Conservation (phyloP, 1,284 basidiomycete species). For the Cutaneotrichosporon dermatis region DNA sequence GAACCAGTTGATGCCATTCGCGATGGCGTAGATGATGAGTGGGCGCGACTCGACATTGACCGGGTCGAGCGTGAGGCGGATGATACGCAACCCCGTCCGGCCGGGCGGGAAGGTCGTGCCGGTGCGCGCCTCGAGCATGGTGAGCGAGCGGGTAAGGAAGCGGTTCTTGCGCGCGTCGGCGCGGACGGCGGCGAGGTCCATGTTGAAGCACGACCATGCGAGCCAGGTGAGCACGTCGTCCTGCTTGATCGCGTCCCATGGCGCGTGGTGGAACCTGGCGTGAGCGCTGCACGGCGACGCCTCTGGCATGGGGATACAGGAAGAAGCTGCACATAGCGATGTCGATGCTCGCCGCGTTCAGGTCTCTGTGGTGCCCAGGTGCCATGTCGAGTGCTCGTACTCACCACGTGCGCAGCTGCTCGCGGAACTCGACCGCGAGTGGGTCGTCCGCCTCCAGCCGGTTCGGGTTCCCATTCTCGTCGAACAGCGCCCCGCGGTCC, state of each 20-base stretch:
- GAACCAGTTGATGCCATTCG: constrained; percentile 55
- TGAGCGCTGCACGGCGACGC: neutral
- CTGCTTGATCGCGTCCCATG: constrained; percentile 66
- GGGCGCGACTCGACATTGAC: constrained; percentile 62
- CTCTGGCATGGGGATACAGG: no score
- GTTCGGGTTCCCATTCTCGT: constrained; percentile 10
- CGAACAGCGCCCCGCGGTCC: constrained; percentile 7
- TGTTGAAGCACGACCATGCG: constrained; percentile 76
- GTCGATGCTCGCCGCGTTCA: no score
- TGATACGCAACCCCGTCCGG: constrained; percentile 57
- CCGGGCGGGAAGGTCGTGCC: constrained; percentile 65
- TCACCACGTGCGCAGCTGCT: constrained; percentile 46
- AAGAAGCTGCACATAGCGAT: no score
- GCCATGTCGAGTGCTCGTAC: constrained; percentile 9
- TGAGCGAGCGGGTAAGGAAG: constrained; percentile 59
- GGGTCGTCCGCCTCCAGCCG: constrained; percentile 35
- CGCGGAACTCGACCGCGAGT: constrained; percentile 45
- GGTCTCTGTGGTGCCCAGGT: no score
- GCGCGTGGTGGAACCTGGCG: constrained; percentile 64
- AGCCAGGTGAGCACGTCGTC: constrained; percentile 71
- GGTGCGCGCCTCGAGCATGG: constrained; percentile 66
- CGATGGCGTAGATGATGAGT: constrained; percentile 62
- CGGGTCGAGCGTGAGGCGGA: constrained; percentile 73
- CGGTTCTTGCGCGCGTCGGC: constrained; percentile 53
- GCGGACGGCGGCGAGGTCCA: constrained; percentile 50